Evolutionary conservation across 768 basidiomycete genomes (phyloP).

Genomic region (Serendipita sp.): DNA sequence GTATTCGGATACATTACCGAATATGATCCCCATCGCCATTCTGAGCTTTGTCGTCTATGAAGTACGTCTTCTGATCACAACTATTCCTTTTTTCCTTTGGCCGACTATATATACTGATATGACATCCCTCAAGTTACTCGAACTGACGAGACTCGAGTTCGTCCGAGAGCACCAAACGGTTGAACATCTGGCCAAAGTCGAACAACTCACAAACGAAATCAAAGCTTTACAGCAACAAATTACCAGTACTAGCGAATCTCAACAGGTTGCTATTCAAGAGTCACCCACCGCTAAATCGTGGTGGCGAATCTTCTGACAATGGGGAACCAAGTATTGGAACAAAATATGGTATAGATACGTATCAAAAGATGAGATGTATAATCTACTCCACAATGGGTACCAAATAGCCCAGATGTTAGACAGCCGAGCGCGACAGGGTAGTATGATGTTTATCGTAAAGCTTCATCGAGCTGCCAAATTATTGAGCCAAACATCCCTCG

Average conservation of each 20-base stretch:
- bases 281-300: neutral
- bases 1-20: slow-evolving; percentile 55
- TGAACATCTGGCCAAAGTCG: slow-evolving; percentile 39
- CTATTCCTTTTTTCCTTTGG: slow-evolving; percentile 2
- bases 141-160: slow-evolving; percentile 44
- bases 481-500: neutral
- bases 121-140: slow-evolving; percentile 36
- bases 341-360: neutral
- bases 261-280: neutral
- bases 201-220: slow-evolving; percentile 7
- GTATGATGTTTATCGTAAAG: slow-evolving; percentile 54
- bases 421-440: slow-evolving; percentile 16
- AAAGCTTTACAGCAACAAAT: no score
- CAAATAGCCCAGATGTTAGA: neutral
- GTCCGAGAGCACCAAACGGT: slow-evolving; percentile 59
- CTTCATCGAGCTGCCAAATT: slow-evolving; percentile 44
- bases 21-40: slow-evolving; percentile 64
- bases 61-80: slow-evolving; percentile 25
- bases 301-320: neutral
- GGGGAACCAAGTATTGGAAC: neutral
- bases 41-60: slow-evolving; percentile 69
- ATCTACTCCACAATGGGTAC: neutral
- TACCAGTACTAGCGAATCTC: neutral
- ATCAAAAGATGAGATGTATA: neutral
- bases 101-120: slow-evolving; percentile 7